Evolutionary conservation across 1,284 basidiomycete species (phyloP), one percentile per base, ranked within the genome.

Genomic region (Cyathus pygmaeus): DNA sequence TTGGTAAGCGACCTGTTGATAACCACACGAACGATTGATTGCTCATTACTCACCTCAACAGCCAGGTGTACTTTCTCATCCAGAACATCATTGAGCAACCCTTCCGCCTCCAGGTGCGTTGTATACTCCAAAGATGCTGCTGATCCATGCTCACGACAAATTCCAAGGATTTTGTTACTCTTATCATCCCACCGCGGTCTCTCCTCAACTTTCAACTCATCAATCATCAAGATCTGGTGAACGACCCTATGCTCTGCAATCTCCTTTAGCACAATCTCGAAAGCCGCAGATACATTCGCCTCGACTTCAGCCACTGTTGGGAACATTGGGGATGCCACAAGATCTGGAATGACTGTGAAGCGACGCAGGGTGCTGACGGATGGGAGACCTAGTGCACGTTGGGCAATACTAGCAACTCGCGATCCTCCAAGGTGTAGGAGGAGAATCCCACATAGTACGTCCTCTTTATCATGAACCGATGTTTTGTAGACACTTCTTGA

Each of bases 141-240:
- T 26, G 63, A 23, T 9, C 44, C 59, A 50, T 73, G 73, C 61
- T 71, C 65, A 21, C 71, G 58, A 55, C 74, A 76, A 1, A 69
- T 52, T 5, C 76, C 76, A n/a, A 74, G 54, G 42, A 76, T 64
- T 24, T 60, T 41, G 51, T 71, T 72, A 1, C 63, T 67, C 26
- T 59, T 57, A 10, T 58, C 52, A 65, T 77, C 69, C 68, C 66
- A 72, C 1, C 65, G 59, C 5, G 69, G 53, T 4, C 66, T 53
- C 53, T 65, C 65, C 53, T 76, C 71, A 10, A 65, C 60, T 17
- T 65, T 66, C 3, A 75, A 39, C 56, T 76, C 71, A 59, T 76
- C 73, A 47, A 74, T 60, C 70, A 72, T 72, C 24, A 71, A 41
- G 30, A 71, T 67, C 5, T 57, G 54, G 36, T 73, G 72, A 11